phyloP scores from a whole-genome alignment of 306 rosid species.

The Oxytropis ochrocephala region DNA sequence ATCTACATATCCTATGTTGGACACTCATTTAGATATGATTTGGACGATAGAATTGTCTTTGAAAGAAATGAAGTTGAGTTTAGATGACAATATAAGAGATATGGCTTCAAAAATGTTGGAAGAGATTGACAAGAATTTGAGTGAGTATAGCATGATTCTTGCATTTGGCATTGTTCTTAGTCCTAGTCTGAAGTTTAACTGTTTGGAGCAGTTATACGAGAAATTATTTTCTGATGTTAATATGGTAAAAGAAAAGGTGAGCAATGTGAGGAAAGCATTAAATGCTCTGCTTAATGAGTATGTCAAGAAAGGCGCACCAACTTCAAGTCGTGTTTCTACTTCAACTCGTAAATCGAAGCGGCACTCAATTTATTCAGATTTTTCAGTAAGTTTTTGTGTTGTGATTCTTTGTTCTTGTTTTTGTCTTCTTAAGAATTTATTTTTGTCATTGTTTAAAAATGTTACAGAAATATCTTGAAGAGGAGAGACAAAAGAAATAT shows the following conservation, averaged over 20 bases:
- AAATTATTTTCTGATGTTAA: background rate
- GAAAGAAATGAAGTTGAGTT: background rate
- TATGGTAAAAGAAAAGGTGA: background rate
- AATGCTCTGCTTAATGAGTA: background rate
- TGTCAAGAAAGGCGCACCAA: background rate
- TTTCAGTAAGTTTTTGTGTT: background rate
- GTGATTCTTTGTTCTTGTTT: background rate
- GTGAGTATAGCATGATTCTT: constrained; percentile 16
- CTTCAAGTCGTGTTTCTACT: background rate
- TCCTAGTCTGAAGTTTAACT: background rate
- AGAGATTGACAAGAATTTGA: background rate
- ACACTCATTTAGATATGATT: background rate
- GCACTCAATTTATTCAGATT: too few species aligned
- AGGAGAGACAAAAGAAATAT: background rate
- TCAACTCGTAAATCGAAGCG: too few species aligned
- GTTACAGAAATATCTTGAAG: background rate
- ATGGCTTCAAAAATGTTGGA: constrained; percentile 15
- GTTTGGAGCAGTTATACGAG: background rate
- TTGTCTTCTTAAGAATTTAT: background rate
- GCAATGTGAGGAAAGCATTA: constrained; percentile 1
- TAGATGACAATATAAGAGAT: background rate
- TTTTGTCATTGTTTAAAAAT: background rate
- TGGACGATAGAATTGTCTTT: background rate
- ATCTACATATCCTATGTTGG: background rate
- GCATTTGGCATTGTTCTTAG: background rate